Evolutionary conservation across 495 filamentous ascomycete genomes (phyloP), one percentile per base, ranked within the genome.

Genomic region (Xylaria intraflava): DNA sequence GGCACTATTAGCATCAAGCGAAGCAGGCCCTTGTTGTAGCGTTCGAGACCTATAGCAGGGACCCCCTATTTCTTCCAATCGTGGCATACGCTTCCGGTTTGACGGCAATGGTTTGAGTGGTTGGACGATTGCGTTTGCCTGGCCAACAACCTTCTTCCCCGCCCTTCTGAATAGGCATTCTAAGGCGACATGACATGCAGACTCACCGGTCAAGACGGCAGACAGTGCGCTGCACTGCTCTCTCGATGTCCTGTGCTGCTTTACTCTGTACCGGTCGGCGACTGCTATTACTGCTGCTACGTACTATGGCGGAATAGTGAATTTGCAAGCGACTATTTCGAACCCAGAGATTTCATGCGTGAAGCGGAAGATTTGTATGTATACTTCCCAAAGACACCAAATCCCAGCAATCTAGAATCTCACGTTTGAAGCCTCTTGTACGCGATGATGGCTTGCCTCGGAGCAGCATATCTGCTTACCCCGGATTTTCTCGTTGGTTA

Each of bases 131-230:
- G 26, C 20, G 19, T 55, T 23, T 55, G 36, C 46, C 26, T 55
- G 52, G 36, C 45, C 52, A 49, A 38, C 30, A n/a, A 20, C 42
- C 41, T 22, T 48, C 36, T 55, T 43, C 45, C 52, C 52, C 52
- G 36, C 52, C 52, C 38, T 33, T 47, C 36, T 31, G 27, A 42
- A 33, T 49, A 38, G 41, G 24, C 17, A 45, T 46, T 19, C 14
- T n/a, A 39, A 45, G 31, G 47, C 41, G 46, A 31, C 35, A 40
- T 56, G 53, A 56, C 53, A 56, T 56, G 53, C 53, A 50, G 45
- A 39, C 47, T 50, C 46, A 56, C 53, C 53, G 53, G 53, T 56
- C 53, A 24, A 43, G 12, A 12, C 45, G 51, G 23, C 14, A 36
- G 35, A 39, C 40, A 50, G 40, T 56, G 46, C 40, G 20, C 52